phyloP scores from a whole-genome alignment of 371 early-diverging fungal species.

The Apophysomyces trapeziformis region DNA sequence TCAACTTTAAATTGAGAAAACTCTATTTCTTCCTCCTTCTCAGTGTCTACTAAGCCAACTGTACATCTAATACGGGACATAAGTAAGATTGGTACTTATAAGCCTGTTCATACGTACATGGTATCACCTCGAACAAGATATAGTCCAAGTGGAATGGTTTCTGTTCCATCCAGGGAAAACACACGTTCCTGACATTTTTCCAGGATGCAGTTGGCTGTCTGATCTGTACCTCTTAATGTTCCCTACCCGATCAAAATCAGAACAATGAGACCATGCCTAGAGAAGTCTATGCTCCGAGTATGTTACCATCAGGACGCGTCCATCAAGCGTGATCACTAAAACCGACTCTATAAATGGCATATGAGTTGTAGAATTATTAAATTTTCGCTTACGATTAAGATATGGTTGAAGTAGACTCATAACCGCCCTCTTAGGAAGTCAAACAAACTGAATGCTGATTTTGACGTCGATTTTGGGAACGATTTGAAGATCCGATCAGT shows the following conservation, averaged over 20 bases:
- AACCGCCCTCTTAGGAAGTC: not conserved
- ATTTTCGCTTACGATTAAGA: slow-evolving; percentile 32
- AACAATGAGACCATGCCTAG: not conserved
- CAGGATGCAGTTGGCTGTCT: slow-evolving; percentile 78
- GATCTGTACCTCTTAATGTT: slow-evolving; percentile 78
- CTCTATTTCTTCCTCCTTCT: slow-evolving; percentile 48
- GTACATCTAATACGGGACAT: slow-evolving; percentile 33
- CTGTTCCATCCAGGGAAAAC: slow-evolving; percentile 75
- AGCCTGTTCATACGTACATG: slow-evolving; percentile 52
- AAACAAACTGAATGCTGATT: no score
- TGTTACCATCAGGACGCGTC: slow-evolving; percentile 64
- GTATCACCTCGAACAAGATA: slow-evolving; percentile 83
- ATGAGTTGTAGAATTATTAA: not conserved
- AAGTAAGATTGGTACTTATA: not conserved
- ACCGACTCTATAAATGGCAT: slow-evolving; percentile 33
- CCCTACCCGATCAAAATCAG: slow-evolving; percentile 48
- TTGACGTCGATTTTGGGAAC: no score
- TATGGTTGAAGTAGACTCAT: slow-evolving; percentile 48
- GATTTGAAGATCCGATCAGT: no score
- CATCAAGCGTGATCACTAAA: slow-evolving; percentile 63
- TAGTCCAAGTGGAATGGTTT: slow-evolving; percentile 72
- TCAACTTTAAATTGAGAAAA: slow-evolving; percentile 50
- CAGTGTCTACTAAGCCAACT: slow-evolving; percentile 53
- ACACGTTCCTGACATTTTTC: slow-evolving; percentile 76
- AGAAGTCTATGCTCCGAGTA: not conserved